Evolutionary conservation across 495 filamentous ascomycete species (phyloP).

Genomic region (Penicillium arizonense): DNA sequence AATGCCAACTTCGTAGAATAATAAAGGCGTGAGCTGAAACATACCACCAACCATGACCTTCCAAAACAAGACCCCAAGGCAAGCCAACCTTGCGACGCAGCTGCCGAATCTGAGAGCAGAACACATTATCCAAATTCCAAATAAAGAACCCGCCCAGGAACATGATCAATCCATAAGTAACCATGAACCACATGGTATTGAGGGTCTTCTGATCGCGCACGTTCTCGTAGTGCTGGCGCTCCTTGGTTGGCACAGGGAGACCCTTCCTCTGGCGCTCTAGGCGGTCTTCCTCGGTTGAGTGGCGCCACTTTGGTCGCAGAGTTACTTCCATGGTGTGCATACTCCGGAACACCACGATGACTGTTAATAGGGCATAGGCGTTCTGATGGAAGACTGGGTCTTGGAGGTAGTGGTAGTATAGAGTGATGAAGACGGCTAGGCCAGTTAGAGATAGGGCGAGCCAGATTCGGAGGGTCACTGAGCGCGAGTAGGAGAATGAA

Average conservation of each 20-base stretch:
- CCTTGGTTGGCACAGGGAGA: conserved; percentile 39
- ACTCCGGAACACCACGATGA: conserved; percentile 69
- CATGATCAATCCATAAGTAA: conserved; percentile 64
- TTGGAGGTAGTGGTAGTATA: conserved; percentile 92
- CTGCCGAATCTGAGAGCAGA: conserved; percentile 65
- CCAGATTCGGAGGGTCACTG: conserved; percentile 49
- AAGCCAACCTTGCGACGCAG: conserved; percentile 75
- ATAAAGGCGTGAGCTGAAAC: conserved; percentile 30
- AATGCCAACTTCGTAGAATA: background rate
- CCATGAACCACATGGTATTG: conserved; percentile 74
- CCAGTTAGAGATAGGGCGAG: conserved; percentile 61
- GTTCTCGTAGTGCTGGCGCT: conserved; percentile 48
- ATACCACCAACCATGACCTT: conserved; percentile 98
- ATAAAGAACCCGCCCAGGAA: conserved; percentile 84
- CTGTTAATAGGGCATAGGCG: conserved; percentile 80
- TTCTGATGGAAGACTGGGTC: conserved; percentile 92
- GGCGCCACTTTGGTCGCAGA: conserved; percentile 58
- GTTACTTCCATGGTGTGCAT: conserved; percentile 90
- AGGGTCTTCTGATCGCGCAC: conserved; percentile 58
- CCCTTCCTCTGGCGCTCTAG: conserved; percentile 37
- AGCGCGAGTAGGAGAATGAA: conserved; percentile 72
- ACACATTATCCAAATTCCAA: conserved; percentile 85
- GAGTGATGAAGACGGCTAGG: conserved; percentile 77
- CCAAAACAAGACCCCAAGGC: conserved; percentile 87
- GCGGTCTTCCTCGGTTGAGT: conserved; percentile 44